Conservation (phyloP, 106 monocot genomes). For the Agapanthus africanus region DNA sequence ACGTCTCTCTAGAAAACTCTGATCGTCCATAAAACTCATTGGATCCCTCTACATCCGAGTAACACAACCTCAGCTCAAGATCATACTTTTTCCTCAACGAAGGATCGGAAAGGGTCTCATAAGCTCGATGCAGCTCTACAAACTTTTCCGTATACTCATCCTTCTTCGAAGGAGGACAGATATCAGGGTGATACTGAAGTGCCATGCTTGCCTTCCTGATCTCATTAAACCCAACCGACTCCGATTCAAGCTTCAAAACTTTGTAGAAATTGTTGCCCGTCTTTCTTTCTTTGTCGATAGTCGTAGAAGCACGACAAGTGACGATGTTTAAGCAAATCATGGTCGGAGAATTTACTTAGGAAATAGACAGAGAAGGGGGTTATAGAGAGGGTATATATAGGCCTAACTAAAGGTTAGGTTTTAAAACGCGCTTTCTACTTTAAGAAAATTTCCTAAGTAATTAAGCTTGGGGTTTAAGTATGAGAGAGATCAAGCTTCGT, state of each 20-base stretch:
- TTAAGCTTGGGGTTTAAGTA: not conserved
- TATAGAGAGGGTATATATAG: not conserved
- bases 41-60: too few species aligned
- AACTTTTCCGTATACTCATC: constrained; percentile 20
- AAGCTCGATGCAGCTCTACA: constrained; percentile 21
- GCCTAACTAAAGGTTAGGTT: not conserved
- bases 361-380: not conserved
- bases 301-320: constrained; percentile 7
- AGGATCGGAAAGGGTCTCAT: constrained; percentile 28
- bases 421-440: not conserved
- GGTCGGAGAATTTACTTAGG: not conserved
- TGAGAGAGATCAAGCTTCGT: not conserved
- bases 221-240: not conserved
- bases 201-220: constrained; percentile 19
- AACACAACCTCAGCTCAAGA: not conserved
- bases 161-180: constrained; percentile 3
- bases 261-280: constrained; percentile 11
- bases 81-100: constrained; percentile 8
- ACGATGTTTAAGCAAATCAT: not conserved
- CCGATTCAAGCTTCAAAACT: constrained; percentile 12
- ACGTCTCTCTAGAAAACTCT: too few species aligned
- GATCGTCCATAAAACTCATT: too few species aligned
- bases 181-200: constrained; percentile 17
- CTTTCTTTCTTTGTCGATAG: not conserved
- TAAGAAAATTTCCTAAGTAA: not conserved